These are phyloP conservation scores for Albatrellus ellisii DNA, from an alignment of 768 basidiomycete species.

Conservation along the genomic window DNA sequence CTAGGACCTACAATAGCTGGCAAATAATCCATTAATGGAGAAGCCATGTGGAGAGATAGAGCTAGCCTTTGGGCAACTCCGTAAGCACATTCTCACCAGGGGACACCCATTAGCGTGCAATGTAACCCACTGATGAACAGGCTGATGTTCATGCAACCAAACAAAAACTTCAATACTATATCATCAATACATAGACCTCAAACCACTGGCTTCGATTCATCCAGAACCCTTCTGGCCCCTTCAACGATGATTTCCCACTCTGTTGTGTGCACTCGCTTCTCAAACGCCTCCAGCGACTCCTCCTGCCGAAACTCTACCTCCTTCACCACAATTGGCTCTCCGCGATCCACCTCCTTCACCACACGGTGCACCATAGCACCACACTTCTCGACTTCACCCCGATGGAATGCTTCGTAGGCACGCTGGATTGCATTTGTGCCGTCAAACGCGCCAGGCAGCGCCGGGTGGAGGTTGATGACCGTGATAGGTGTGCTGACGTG, in stretches of 20 bases:
- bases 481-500: conserved; percentile 33
- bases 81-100: too few relatives aligned
- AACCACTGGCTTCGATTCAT: conserved; percentile 30
- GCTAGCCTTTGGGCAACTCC: too few relatives aligned
- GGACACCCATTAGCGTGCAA: too few relatives aligned
- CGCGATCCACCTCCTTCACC: conserved; percentile 85
- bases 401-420: conserved; percentile 80
- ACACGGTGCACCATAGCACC: conserved; percentile 95
- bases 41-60: too few relatives aligned
- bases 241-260: conserved; percentile 92
- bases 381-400: conserved; percentile 61
- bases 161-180: too few relatives aligned
- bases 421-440: conserved; percentile 86
- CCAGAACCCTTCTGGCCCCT: conserved; percentile 60
- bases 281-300: conserved; percentile 61
- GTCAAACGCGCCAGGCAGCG: conserved; percentile 91
- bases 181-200: too few relatives aligned
- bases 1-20: too few relatives aligned
- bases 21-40: too few relatives aligned
- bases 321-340: conserved; percentile 73
- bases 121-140: too few relatives aligned
- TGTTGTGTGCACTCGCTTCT: conserved; percentile 60
- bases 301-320: conserved; percentile 63
- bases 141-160: too few relatives aligned
- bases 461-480: conserved; percentile 95